These are phyloP conservation scores for Multifurca ochricompacta DNA, from an alignment of 768 basidiomycete species.

Conservation along the genomic window DNA sequence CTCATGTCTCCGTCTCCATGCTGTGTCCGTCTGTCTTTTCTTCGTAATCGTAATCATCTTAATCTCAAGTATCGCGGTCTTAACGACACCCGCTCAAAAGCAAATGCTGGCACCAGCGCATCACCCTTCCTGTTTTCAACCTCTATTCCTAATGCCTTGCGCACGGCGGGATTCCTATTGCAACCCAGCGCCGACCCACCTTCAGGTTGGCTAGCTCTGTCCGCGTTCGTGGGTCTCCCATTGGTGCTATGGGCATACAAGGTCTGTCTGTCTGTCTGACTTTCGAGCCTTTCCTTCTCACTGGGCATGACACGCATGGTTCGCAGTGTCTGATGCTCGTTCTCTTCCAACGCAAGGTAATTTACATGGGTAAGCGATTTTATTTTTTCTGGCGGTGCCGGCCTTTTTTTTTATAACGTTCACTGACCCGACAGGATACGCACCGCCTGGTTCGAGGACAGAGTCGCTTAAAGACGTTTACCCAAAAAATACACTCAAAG, in stretches of 20 bases:
- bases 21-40: neutral
- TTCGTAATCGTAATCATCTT: neutral
- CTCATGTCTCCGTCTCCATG: too few species aligned
- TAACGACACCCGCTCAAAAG: neutral
- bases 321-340: conserved; percentile 40
- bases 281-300: neutral
- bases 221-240: conserved; percentile 18
- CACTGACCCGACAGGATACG: conserved; percentile 27
- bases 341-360: conserved; percentile 41
- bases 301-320: neutral
- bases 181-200: conserved; percentile 17
- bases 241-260: conserved; percentile 20
- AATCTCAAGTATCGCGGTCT: neutral
- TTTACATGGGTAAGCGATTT: conserved; percentile 45
- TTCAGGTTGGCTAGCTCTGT: conserved; percentile 10
- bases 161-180: neutral
- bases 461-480: conserved; percentile 27
- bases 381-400: neutral
- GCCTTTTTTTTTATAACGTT: neutral
- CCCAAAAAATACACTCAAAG: conserved; percentile 21
- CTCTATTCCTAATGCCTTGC: neutral
- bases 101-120: neutral
- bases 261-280: conserved; percentile 3
- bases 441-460: conserved; percentile 34
- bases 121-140: neutral